Evolutionary conservation across 495 filamentous ascomycete genomes (phyloP), one percentile per base, ranked within the genome.

Genomic region (Penicillium silybi): DNA sequence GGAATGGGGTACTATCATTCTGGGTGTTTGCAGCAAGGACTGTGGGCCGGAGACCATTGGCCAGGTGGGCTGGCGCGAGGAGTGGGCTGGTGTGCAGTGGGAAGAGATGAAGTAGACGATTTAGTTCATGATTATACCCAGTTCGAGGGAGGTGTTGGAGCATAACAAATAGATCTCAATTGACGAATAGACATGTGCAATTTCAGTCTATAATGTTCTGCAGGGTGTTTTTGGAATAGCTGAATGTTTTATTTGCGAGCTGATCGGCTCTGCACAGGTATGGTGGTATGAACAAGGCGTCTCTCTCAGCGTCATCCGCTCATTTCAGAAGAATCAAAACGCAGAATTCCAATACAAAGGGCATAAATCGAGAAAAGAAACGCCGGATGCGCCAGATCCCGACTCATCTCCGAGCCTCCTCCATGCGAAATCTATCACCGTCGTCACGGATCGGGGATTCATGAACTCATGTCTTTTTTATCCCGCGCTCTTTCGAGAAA

Each of bases 21-120:
- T 97, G n/a, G 89, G 83, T 0, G 90, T 95, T 18, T 99, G 93
- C 68, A 71, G 67, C 39, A 73, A 65, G 59, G 84, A 92, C 62
- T 95, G 90, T 68, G 76, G 72, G 40, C 77, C 81, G 0, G 64
- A 71, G 46, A 71, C 74, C 15, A 68, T 82, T 37, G 69, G 71
- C 5, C 64, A 69, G 35, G 74, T 79, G 18, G 88, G 82, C 1
- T 97, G 90, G 72, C 57, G 90, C 37, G 95, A 97, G 73, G 93
- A 98, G 71, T 97, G 95, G 92, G 85, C 80, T 17, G 92, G 93
- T 7, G 93, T 97, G 63, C 93, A 97, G 74, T 98, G 92, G 93
- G 93, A 97, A 75, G 89, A 95, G 68, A 62, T 75, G 57, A 72
- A 68, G 52, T 73, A 62, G 53, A 49, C 17, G 32, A 32, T 16